Base-by-base conservation (phyloP, 2,329 filamentous ascomycete species). In the Sporothrix phasma region DNA sequence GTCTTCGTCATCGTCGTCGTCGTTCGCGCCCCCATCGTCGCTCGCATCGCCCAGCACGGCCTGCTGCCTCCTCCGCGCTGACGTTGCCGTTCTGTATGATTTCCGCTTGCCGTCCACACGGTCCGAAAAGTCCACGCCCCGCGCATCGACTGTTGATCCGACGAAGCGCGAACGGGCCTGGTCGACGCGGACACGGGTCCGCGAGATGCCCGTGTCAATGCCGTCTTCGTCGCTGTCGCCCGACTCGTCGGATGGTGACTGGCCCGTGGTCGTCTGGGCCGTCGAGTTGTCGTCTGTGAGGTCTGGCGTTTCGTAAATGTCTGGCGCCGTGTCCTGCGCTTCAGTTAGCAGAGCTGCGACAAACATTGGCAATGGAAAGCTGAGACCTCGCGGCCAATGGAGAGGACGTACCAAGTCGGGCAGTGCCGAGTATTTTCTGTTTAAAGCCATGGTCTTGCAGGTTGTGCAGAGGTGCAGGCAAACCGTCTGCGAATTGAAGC, bases 281-380 rank as follows among this genome's bases (percentile, higher is more conserved):
- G 92, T 96, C 24, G 92, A 96, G 68, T 86, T 89, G 75, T 96
- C 92, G 72, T 96, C 91, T 64, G 89, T 93, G 69, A 97, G 80
- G 64, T 96, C 92, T 69, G 93, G 92, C 17, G 94, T 97, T 77
- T 97, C 93, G 80, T 97, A 97, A 71, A 96, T 90, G 73, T 97
- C 94, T 69, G 92, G 92, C 31, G 92, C 92, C 63, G 88, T 89
- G 77, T 97, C 92, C 89, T 95, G 69, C 34, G 26, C 53, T 31
- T 17, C n/a, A n/a, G 68, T 73, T 67, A 73, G 70, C 29, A n/a
- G 15, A 19, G 39, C 15, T 31, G 8, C 24, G 2, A n/a, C 15
- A 19, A 29, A 19, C 37, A 3, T 3, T 8, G 46, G 39, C 53
- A 29, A 11, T 5, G 19, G 31, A 37, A 10, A 7, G 8, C 34